Conservation (phyloP, 2,329 filamentous ascomycete genomes). For the Calonectria hongkongensis region DNA sequence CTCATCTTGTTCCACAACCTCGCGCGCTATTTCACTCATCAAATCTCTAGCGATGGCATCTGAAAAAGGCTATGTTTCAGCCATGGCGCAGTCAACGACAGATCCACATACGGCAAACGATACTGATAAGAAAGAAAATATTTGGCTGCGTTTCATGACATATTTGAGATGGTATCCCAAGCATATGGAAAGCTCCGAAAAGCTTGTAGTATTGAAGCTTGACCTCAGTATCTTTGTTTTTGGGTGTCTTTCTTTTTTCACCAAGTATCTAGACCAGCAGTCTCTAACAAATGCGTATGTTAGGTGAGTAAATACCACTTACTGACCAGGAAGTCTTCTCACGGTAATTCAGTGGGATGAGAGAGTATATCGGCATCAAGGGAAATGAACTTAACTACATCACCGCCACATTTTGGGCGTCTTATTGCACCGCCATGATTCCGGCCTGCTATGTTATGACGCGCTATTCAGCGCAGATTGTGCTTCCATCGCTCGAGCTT, state of each 20-base stretch:
- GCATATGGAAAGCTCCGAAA: conserved; percentile 58
- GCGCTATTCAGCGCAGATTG: conserved; percentile 47
- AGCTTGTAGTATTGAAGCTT: conserved; percentile 60
- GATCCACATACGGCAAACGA: background rate
- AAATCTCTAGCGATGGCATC: background rate
- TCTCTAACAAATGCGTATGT: conserved; percentile 62
- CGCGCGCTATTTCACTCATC: background rate
- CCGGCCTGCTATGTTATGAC: conserved; percentile 44
- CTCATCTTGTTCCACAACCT: background rate
- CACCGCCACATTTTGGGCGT: conserved; percentile 55
- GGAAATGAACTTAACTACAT: conserved; percentile 43
- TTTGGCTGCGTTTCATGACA: conserved; percentile 56
- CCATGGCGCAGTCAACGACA: background rate
- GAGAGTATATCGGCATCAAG: conserved; percentile 35
- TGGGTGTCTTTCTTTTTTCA: conserved; percentile 63
- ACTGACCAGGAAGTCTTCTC: background rate
- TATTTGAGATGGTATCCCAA: conserved; percentile 58
- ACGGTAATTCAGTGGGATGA: conserved; percentile 37
- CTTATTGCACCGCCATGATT: conserved; percentile 27
- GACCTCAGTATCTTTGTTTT: conserved; percentile 62
- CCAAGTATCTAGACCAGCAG: conserved; percentile 62
- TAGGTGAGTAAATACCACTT: conserved; percentile 51
- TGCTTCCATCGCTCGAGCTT: conserved; percentile 58
- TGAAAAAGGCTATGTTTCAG: background rate
- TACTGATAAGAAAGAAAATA: conserved; percentile 35